phyloP scores from a whole-genome alignment of 768 basidiomycete genomes.

The Daedalea quercina region DNA sequence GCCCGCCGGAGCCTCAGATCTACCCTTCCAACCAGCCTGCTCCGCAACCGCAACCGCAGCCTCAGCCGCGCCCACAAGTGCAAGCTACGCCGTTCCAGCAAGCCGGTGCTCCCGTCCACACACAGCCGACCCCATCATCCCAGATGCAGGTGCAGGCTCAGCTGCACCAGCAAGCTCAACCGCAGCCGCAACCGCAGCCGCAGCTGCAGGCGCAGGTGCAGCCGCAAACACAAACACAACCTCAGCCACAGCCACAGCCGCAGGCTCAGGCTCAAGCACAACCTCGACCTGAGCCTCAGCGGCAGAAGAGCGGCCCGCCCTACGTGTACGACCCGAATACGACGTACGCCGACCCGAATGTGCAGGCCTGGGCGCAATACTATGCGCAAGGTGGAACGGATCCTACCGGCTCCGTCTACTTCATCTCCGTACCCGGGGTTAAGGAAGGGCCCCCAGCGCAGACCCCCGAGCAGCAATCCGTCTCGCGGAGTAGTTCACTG shows the following conservation, averaged over 20 bases:
- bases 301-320: slow-evolving; percentile 36
- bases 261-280: slow-evolving; percentile 21
- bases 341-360: slow-evolving; percentile 73
- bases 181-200: slow-evolving; percentile 21
- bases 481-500: slow-evolving; percentile 3
- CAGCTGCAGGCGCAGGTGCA: slow-evolving; percentile 28
- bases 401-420: slow-evolving; percentile 71
- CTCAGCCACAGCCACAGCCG: slow-evolving; percentile 21
- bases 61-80: slow-evolving; percentile 24
- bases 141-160: slow-evolving; percentile 22
- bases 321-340: slow-evolving; percentile 55
- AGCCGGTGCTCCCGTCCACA: slow-evolving; percentile 19
- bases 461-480: background rate
- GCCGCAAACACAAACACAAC: slow-evolving; percentile 18
- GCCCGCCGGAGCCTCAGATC: slow-evolving; percentile 13
- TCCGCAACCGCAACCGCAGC: slow-evolving; percentile 24
- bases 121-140: slow-evolving; percentile 20
- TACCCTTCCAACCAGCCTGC: slow-evolving; percentile 13
- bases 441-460: slow-evolving; percentile 33
- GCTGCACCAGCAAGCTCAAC: slow-evolving; percentile 27
- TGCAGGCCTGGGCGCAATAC: slow-evolving; percentile 83
- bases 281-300: slow-evolving; percentile 22
- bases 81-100: slow-evolving; percentile 24
- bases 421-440: slow-evolving; percentile 70
- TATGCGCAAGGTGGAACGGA: slow-evolving; percentile 78